These are phyloP conservation scores for Yamadazyma sp. DNA, from an alignment of 805 yeast species.

Conservation along the genomic window DNA sequence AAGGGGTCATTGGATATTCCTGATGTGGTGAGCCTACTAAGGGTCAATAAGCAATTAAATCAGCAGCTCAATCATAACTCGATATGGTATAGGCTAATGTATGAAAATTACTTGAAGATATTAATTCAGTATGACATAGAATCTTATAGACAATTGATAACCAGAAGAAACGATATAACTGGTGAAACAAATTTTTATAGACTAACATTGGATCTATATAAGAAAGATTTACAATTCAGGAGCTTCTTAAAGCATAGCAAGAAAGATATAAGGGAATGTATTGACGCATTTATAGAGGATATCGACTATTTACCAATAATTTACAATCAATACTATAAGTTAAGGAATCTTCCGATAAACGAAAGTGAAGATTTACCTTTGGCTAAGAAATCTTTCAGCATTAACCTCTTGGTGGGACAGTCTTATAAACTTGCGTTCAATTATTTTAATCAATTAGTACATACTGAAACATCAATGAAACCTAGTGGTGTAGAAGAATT, in stretches of 20 bases:
- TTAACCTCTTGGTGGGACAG: slow-evolving; percentile 15
- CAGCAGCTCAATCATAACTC: slow-evolving; percentile 8
- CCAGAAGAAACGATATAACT: slow-evolving; percentile 1
- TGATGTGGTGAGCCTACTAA: slow-evolving; percentile 13
- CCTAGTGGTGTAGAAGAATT: slow-evolving; percentile 12
- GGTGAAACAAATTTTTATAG: slow-evolving; percentile 3
- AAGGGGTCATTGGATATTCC: slow-evolving; percentile 7
- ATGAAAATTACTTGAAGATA: slow-evolving; percentile 6
- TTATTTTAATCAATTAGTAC: slow-evolving; percentile 7
- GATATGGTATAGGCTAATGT: slow-evolving; percentile 15
- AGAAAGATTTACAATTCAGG: slow-evolving; percentile 2
- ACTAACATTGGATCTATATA: slow-evolving; percentile 4
- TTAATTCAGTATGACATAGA: slow-evolving; percentile 8
- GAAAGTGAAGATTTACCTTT: slow-evolving; percentile 1
- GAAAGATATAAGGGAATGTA: slow-evolving; percentile 8
- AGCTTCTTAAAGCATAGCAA: neutral
- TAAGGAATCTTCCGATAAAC: neutral
- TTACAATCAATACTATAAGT: slow-evolving; percentile 4
- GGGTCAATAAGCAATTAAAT: slow-evolving; percentile 5
- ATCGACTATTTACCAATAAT: slow-evolving; percentile 16
- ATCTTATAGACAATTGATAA: slow-evolving; percentile 1
- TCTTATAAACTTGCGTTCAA: slow-evolving; percentile 15
- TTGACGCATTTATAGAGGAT: slow-evolving; percentile 12
- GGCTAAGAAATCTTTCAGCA: slow-evolving; percentile 8
- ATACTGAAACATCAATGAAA: neutral